Evolutionary conservation across 345 rosid genomes (phyloP).

Genomic region (Erucastrum elatum): DNA sequence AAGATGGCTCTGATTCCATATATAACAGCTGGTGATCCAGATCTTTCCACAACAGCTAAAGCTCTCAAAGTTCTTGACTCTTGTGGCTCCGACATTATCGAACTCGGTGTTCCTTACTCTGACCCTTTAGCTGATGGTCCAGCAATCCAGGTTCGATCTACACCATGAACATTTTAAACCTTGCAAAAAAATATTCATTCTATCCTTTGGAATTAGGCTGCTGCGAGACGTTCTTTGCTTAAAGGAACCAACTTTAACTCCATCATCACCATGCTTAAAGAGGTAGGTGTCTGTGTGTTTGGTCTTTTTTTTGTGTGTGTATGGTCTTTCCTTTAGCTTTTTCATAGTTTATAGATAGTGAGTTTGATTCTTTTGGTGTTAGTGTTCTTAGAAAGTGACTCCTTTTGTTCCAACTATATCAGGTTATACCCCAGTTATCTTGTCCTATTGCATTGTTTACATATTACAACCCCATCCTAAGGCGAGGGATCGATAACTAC

Average conservation of each 20-base stretch:
- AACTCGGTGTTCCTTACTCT: constrained; percentile 84
- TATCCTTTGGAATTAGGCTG: constrained; percentile 72
- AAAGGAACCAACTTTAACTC: constrained; percentile 74
- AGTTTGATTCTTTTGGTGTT: background rate
- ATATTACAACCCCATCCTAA: constrained; percentile 81
- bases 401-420: background rate
- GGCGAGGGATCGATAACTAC: constrained; percentile 69
- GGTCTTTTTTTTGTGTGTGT: background rate
- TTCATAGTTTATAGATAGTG: background rate
- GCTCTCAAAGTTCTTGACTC: constrained; percentile 78
- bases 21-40: constrained; percentile 98
- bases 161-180: too few relatives aligned
- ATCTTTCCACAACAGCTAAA: constrained; percentile 86
- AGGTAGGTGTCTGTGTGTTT: constrained; percentile 42
- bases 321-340: background rate
- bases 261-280: constrained; percentile 69
- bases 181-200: too few relatives aligned
- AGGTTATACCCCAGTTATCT: constrained; percentile 80
- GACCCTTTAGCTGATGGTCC: constrained; percentile 96
- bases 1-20: constrained; percentile 82
- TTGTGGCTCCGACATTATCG: constrained; percentile 82
- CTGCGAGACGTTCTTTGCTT: constrained; percentile 79
- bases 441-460: constrained; percentile 84
- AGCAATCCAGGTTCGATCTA: constrained; percentile 74
- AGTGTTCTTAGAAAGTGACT: background rate